phyloP scores from a whole-genome alignment of 768 basidiomycete genomes.

The Auricularia sp. region DNA sequence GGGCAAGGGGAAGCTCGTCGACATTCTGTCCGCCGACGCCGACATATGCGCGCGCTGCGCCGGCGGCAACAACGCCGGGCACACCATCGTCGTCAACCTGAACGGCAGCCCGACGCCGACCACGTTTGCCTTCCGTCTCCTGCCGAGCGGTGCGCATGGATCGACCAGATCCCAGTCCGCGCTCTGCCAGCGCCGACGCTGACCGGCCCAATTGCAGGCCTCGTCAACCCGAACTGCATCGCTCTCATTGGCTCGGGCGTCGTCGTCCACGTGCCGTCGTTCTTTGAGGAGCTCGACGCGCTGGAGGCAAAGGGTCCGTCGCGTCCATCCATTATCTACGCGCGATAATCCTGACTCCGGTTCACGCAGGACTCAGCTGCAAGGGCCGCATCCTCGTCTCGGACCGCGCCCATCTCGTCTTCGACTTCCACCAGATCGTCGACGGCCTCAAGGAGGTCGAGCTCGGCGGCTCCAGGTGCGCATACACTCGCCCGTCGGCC shows the following conservation, averaged over 20 bases:
- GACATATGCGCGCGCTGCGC: constrained; percentile 96
- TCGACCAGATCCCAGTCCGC: background rate
- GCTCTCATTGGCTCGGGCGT: constrained; percentile 91
- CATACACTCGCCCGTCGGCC: constrained; percentile 3
- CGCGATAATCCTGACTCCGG: background rate
- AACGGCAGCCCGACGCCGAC: constrained; percentile 61
- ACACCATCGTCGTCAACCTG: constrained; percentile 84
- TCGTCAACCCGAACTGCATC: constrained; percentile 76
- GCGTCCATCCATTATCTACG: background rate
- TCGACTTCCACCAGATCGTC: constrained; percentile 99
- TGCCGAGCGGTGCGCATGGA: constrained; percentile 70
- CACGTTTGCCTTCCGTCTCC: constrained; percentile 89
- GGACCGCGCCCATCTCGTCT: constrained; percentile 93
- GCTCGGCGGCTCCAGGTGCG: constrained; percentile 74
- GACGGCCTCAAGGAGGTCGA: constrained; percentile 98
- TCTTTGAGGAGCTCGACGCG: constrained; percentile 87
- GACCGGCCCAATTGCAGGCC: constrained; percentile 35
- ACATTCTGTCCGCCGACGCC: constrained; percentile 80
- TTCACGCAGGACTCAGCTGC: constrained; percentile 66
- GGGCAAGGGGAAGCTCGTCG: constrained; percentile 93
- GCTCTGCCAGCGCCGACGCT: background rate
- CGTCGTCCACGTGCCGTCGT: constrained; percentile 92
- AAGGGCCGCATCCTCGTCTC: constrained; percentile 81
- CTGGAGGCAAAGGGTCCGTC: constrained; percentile 68
- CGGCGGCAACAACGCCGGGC: constrained; percentile 97